Evolutionary conservation across 148 eudicot species (phyloP), one percentile per base, ranked within the genome.

Genomic region (Fagopyrum homotropicum): DNA sequence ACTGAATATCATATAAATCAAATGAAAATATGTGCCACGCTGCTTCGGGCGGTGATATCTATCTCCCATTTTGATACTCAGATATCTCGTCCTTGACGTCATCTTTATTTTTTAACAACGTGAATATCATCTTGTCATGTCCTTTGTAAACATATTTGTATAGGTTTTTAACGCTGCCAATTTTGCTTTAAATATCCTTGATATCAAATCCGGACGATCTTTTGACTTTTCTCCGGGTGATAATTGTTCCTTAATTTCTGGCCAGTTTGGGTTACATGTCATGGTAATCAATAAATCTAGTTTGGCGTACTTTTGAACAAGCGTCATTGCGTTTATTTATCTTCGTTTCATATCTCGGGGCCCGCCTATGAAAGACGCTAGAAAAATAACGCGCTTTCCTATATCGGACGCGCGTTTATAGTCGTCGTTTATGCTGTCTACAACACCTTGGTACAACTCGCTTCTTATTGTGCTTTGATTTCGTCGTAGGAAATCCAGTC

Each of bases 361-460:
- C 5, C 60, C 60, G 0, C 60, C 19, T 4, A 55, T n/a, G 7
- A 55, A 55, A 0, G 60, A 55, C 0, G 60, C 19, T 5, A 26
- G 22, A 1, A 16, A 16, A 16, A 55, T n/a, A 0, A 55, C 22
- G 1, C 60, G 5, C 0, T 19, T 15, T 15, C 60, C 7, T 15
- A 55, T 55, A 1, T 55, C 0, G 1, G 7, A 4, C 0, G 22
- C 19, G 0, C 0, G 1, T n/a, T 4, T 4, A 0, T 15, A 1
- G 1, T 26, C 60, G 2, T 16, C 60, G 14, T 16, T 55, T 0
- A 55, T 17, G 14, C 22, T 55, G 6, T 16, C 60, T 0, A 16
- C 60, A 3, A 55, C 4, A 0, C 60, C 60, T 55, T 55, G n/a
- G 5, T 54, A 54, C 0, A 54, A n/a, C 2, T 54, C 57, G 10